Percentiles rank a stretch among this genome's conserved stretches.
These are phyloP conservation scores for Penicillium simplicissimum DNA, from an alignment of 495 filamentous ascomycete genomes.

Conservation along the genomic window DNA sequence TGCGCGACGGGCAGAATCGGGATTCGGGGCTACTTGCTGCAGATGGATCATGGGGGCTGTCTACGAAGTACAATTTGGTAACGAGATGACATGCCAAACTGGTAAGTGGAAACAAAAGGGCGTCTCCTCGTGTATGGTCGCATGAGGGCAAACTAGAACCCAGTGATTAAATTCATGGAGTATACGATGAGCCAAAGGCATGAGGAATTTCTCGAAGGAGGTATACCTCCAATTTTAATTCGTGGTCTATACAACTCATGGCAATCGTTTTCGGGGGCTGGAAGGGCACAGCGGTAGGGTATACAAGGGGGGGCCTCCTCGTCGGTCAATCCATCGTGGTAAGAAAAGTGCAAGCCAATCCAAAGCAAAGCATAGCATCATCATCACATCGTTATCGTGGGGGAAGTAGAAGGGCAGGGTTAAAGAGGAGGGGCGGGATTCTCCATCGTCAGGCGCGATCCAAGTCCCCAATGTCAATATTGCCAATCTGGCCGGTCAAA, in stretches of 20 bases:
- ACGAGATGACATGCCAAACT: neutral
- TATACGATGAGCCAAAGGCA: neutral
- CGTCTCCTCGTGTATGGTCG: neutral
- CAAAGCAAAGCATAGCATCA: neutral
- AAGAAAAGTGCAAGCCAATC: neutral
- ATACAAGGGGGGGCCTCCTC: neutral
- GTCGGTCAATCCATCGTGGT: neutral
- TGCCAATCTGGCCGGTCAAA: conserved; percentile 17
- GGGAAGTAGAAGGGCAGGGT: neutral
- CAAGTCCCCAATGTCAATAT: conserved; percentile 10
- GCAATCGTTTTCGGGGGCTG: neutral
- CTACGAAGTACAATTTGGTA: neutral
- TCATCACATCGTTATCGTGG: conserved; percentile 17
- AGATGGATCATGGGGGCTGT: neutral
- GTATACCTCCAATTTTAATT: neutral
- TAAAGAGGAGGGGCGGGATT: neutral
- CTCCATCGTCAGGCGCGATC: conserved; percentile 11
- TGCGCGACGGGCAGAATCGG: neutral
- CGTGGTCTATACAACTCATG: neutral
- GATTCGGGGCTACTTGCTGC: neutral
- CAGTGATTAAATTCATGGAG: neutral
- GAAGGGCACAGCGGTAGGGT: neutral
- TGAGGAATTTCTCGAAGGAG: neutral
- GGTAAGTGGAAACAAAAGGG: neutral
- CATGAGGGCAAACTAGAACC: neutral